Evolutionary conservation across 2,329 filamentous ascomycete genomes (phyloP).

Genomic region (Sporothrix inflata): DNA sequence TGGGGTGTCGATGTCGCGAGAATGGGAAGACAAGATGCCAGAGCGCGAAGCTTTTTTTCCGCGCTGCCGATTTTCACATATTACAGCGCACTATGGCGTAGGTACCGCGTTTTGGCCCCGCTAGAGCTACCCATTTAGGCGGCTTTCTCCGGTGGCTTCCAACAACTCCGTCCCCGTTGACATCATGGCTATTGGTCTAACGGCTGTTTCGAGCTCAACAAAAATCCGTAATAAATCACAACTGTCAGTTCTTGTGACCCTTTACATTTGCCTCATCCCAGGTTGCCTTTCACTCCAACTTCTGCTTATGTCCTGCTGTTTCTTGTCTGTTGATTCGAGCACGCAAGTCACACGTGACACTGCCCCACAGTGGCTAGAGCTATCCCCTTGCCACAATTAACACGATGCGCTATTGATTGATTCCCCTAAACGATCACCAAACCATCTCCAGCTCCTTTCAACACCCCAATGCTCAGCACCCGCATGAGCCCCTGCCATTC

Average conservation of each 20-base stretch:
- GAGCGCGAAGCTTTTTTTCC: slow-evolving; percentile 15
- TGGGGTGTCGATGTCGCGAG: neutral
- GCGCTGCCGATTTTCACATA: neutral
- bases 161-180: neutral
- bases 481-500: neutral
- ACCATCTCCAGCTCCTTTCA: neutral
- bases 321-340: neutral
- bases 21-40: neutral
- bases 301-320: neutral
- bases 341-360: slow-evolving; percentile 17
- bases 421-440: neutral
- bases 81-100: slow-evolving; percentile 4
- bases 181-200: neutral
- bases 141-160: slow-evolving; percentile 4
- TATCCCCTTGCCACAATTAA: neutral
- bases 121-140: neutral
- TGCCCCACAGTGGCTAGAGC: slow-evolving; percentile 19
- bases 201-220: neutral
- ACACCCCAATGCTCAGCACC: slow-evolving; percentile 7
- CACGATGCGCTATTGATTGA: slow-evolving; percentile 1
- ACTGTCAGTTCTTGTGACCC: neutral
- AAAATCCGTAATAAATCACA: neutral
- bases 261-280: too few relatives aligned
- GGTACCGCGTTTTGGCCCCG: neutral
- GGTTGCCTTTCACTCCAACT: neutral